phyloP scores from a whole-genome alignment of 2,329 filamentous ascomycete species.

The Aspergillus felis region DNA sequence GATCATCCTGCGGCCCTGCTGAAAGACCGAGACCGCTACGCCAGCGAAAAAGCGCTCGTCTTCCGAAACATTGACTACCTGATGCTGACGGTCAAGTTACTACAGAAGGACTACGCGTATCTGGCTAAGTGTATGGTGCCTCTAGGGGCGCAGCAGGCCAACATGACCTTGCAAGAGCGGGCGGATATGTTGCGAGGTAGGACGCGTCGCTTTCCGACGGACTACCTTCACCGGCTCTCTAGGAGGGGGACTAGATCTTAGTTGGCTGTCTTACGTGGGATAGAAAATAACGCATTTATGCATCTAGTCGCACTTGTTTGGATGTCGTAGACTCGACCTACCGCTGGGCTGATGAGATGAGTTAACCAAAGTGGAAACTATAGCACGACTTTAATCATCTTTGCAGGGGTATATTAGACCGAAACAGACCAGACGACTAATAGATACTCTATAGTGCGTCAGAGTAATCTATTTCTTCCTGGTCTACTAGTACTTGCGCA shows the following conservation, averaged over 20 bases:
- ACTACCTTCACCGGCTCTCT: background rate
- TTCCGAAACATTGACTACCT: conserved; percentile 80
- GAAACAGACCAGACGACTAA: no score
- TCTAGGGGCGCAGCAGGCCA: conserved; percentile 63
- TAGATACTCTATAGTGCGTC: no score
- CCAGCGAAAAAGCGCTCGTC: conserved; percentile 64
- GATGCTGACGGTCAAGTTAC: conserved; percentile 65
- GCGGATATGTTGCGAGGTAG: conserved; percentile 60
- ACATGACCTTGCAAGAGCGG: conserved; percentile 61
- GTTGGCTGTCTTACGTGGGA: background rate
- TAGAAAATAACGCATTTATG: background rate
- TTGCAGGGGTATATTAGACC: no score
- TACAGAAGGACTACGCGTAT: conserved; percentile 67
- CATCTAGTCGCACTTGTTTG: no score
- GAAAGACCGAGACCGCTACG: conserved; percentile 64
- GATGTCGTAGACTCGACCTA: no score
- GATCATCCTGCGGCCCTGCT: conserved; percentile 73
- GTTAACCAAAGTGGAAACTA: no score
- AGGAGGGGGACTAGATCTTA: background rate
- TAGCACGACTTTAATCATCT: no score
- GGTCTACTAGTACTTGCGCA: no score
- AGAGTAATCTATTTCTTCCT: no score
- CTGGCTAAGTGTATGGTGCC: conserved; percentile 70
- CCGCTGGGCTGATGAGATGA: no score
- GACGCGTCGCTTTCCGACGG: conserved; percentile 54